Conservation (phyloP, 2,329 filamentous ascomycete genomes). For the Domatiomyces catenatus region DNA sequence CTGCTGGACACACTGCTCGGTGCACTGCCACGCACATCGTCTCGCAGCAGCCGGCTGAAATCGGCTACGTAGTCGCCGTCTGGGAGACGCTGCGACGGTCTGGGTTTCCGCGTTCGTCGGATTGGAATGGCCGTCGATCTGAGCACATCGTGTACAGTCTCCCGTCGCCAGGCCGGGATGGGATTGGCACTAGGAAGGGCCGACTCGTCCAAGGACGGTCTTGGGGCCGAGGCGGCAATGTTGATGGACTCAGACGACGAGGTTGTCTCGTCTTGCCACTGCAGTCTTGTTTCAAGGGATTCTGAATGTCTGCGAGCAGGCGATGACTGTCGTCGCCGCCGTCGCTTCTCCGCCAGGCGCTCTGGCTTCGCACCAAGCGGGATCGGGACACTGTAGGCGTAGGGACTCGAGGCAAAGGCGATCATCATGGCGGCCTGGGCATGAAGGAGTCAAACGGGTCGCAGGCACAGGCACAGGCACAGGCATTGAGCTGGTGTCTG, state of each 20-base stretch:
- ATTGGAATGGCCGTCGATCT: slow-evolving; percentile 45
- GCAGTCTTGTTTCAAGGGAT: not conserved
- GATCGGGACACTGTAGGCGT: not conserved
- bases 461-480: not conserved
- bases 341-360: not conserved
- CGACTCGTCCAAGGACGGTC: not conserved
- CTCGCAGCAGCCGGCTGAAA: slow-evolving; percentile 43
- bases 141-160: slow-evolving; percentile 26
- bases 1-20: slow-evolving; percentile 29
- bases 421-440: not conserved
- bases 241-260: not conserved
- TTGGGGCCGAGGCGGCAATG: not conserved
- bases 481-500: not conserved
- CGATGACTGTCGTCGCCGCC: not conserved
- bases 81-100: slow-evolving; percentile 26
- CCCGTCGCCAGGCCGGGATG: not conserved
- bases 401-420: not conserved
- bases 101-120: slow-evolving; percentile 27
- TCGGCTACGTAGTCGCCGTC: slow-evolving; percentile 29
- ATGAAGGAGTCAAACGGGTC: not conserved
- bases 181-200: not conserved
- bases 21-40: slow-evolving; percentile 34
- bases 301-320: not conserved
- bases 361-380: not conserved
- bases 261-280: not conserved